These are phyloP conservation scores for Myxozyma lipomycoides DNA, from an alignment of 805 yeast genomes.

Conservation along the genomic window DNA sequence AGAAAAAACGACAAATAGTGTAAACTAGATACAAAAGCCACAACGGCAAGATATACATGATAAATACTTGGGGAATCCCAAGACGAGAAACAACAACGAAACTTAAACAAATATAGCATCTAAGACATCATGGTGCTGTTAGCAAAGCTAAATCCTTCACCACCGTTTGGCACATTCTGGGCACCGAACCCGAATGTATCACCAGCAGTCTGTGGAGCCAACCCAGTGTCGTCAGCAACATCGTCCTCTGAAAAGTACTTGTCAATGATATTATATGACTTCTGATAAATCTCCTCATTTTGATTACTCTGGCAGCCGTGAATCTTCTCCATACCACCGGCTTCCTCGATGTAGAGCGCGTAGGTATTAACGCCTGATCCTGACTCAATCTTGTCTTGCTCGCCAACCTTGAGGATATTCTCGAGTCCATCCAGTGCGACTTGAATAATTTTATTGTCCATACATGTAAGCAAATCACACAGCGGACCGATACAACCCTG, in stretches of 20 bases:
- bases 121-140: constrained; percentile 15
- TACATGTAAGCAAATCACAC: constrained; percentile 83
- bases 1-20: background rate
- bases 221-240: constrained; percentile 52
- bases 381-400: constrained; percentile 75
- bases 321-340: constrained; percentile 97
- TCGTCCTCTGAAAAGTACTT: constrained; percentile 87
- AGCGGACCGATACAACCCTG: constrained; percentile 98
- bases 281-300: constrained; percentile 87
- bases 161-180: constrained; percentile 38
- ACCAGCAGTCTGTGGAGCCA: constrained; percentile 74
- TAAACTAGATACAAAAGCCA: background rate
- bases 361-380: constrained; percentile 72
- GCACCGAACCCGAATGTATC: constrained; percentile 84
- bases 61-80: background rate
- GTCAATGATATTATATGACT: constrained; percentile 85
- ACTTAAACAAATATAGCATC: background rate
- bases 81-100: background rate
- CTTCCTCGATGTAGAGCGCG: constrained; percentile 91
- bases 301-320: constrained; percentile 87
- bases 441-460: constrained; percentile 88
- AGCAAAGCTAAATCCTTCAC: constrained; percentile 49
- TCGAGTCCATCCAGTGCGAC: constrained; percentile 94
- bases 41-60: background rate
- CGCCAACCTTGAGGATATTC: constrained; percentile 91